These are phyloP conservation scores for Heliamphora pulchella DNA, from an alignment of 179 eudicot species.

Conservation along the genomic window DNA sequence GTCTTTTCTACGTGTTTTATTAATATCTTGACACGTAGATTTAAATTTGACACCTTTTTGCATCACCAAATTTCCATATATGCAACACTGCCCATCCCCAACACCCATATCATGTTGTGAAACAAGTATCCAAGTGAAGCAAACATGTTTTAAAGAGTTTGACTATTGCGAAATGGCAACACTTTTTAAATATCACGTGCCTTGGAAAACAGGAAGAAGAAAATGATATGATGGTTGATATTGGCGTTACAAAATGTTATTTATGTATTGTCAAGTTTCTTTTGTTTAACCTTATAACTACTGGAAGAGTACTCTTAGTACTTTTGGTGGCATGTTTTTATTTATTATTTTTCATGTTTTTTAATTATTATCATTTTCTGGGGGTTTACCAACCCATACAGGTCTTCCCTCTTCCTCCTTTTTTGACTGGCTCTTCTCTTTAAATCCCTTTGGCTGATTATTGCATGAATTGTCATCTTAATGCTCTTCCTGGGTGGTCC, in stretches of 20 bases:
- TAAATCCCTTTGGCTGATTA: neutral
- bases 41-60: neutral
- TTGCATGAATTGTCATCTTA: neutral
- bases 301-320: neutral
- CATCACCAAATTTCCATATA: neutral
- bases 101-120: neutral
- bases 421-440: neutral
- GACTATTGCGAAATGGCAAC: neutral
- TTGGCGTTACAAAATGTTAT: neutral
- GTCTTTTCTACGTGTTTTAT: neutral
- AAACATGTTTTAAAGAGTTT: neutral
- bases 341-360: neutral
- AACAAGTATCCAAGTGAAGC: conserved; percentile 5
- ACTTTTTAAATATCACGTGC: neutral
- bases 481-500: neutral
- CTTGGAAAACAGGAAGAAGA: neutral
- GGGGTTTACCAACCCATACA: neutral
- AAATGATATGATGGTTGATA: neutral
- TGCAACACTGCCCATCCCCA: neutral
- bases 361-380: neutral
- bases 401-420: neutral
- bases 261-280: neutral
- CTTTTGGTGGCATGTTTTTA: neutral
- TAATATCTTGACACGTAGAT: neutral
- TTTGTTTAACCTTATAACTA: neutral